phyloP scores from a whole-genome alignment of 1,139 yeast species.

The Yamadazyma buinensis region DNA sequence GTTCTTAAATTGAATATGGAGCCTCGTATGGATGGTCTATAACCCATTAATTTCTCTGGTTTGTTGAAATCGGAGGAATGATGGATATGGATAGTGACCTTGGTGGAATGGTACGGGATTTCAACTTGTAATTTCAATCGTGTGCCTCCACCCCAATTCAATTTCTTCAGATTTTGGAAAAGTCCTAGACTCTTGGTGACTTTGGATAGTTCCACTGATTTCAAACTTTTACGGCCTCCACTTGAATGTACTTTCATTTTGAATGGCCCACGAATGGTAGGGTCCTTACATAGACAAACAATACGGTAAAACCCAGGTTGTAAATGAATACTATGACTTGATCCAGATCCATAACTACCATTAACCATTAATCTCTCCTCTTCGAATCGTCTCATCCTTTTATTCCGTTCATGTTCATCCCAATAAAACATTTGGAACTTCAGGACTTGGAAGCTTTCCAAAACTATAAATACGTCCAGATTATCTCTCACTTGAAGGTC shows the following conservation, averaged over 20 bases:
- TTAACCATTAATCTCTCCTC: constrained; percentile 26
- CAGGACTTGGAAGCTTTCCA: constrained; percentile 15
- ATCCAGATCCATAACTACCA: constrained; percentile 21
- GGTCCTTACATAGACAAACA: constrained; percentile 28
- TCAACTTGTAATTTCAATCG: constrained; percentile 31
- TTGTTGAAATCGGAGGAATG: constrained; percentile 17
- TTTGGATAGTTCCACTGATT: constrained; percentile 11
- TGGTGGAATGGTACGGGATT: constrained; percentile 17
- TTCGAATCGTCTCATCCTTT: constrained; percentile 24
- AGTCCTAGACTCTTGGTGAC: constrained; percentile 33
- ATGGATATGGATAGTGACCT: constrained; percentile 24
- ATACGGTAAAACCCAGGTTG: constrained; percentile 36
- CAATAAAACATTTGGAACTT: constrained; percentile 43
- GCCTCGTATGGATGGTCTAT: constrained; percentile 41
- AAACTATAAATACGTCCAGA: constrained; percentile 19
- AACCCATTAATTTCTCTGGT: constrained; percentile 22
- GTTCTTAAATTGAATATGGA: constrained; percentile 35
- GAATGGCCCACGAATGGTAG: constrained; percentile 10
- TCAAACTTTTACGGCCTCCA: not conserved
- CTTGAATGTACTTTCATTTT: constrained; percentile 12
- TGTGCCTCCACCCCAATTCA: constrained; percentile 38
- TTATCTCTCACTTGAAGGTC: constrained; percentile 21
- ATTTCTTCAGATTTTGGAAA: constrained; percentile 20
- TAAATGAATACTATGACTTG: constrained; percentile 20
- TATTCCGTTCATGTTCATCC: constrained; percentile 15